Conservation (phyloP, 2,329 filamentous ascomycete species). For the Phaeomoniella chlamydospora region DNA sequence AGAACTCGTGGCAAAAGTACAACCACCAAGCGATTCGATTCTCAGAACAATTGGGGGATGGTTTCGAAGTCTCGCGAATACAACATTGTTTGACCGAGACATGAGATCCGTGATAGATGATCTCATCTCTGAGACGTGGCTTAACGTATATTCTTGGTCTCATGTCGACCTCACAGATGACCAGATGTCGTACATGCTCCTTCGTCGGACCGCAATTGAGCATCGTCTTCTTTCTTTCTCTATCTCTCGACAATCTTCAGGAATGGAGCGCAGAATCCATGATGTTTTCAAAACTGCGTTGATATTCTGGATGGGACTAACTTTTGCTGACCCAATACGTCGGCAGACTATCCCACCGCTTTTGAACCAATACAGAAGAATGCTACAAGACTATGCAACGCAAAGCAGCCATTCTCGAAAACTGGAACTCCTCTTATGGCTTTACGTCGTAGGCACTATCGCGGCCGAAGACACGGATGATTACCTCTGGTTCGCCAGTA, state of each 20-base stretch:
- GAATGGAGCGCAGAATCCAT: no score
- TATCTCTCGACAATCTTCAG: no score
- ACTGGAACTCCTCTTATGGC: not conserved
- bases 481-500: conserved; percentile 3
- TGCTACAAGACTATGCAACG: not conserved
- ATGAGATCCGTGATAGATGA: not conserved
- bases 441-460: not conserved
- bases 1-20: conserved; percentile 3
- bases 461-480: conserved; percentile 1
- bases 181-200: conserved; percentile 1
- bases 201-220: conserved; percentile 5
- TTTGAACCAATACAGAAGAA: not conserved
- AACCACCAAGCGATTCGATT: conserved; percentile 1
- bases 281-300: conserved; percentile 5
- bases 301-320: conserved; percentile 4
- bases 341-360: not conserved
- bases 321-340: conserved; percentile 1
- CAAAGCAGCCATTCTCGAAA: not conserved
- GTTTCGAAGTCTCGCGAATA: conserved; percentile 2
- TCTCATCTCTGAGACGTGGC: not conserved
- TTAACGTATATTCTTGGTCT: not conserved
- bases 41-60: conserved; percentile 2
- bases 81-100: not conserved
- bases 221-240: conserved; percentile 7
- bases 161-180: not conserved